Evolutionary conservation across 2,329 filamentous ascomycete genomes (phyloP).

Genomic region (Dactylellina sp.): DNA sequence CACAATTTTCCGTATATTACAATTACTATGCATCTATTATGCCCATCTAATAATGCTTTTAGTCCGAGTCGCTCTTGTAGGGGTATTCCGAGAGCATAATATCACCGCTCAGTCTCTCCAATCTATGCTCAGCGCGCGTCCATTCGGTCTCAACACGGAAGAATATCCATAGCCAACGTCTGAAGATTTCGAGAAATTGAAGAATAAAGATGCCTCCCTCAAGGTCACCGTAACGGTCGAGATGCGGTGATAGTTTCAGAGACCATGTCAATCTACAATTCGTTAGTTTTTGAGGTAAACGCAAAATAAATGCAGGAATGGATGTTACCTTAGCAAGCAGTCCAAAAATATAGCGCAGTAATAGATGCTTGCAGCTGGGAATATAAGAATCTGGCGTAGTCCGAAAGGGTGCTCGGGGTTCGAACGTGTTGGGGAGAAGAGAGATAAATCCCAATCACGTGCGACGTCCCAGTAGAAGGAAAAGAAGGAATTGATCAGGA

Average conservation of each 20-base stretch:
- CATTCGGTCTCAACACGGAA: slow-evolving; percentile 95
- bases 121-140: slow-evolving; percentile 73
- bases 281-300: slow-evolving; percentile 81
- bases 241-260: slow-evolving; percentile 82
- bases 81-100: slow-evolving; percentile 79
- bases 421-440: slow-evolving; percentile 71
- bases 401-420: slow-evolving; percentile 78
- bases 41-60: slow-evolving; percentile 55
- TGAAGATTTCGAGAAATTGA: slow-evolving; percentile 84
- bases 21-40: too few species aligned
- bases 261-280: slow-evolving; percentile 77
- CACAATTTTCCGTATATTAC: too few species aligned
- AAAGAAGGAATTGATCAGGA: slow-evolving; percentile 86
- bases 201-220: slow-evolving; percentile 90
- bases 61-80: slow-evolving; percentile 72
- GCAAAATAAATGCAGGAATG: slow-evolving; percentile 77
- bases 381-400: slow-evolving; percentile 78
- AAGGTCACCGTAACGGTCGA: slow-evolving; percentile 85
- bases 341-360: slow-evolving; percentile 84
- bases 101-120: slow-evolving; percentile 71
- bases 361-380: slow-evolving; percentile 79
- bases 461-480: slow-evolving; percentile 99
- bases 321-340: slow-evolving; percentile 79
- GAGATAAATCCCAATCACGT: slow-evolving; percentile 94
- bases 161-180: slow-evolving; percentile 97